phyloP scores from a whole-genome alignment of 106 monocot genomes.

The Dendrobium officinale region DNA sequence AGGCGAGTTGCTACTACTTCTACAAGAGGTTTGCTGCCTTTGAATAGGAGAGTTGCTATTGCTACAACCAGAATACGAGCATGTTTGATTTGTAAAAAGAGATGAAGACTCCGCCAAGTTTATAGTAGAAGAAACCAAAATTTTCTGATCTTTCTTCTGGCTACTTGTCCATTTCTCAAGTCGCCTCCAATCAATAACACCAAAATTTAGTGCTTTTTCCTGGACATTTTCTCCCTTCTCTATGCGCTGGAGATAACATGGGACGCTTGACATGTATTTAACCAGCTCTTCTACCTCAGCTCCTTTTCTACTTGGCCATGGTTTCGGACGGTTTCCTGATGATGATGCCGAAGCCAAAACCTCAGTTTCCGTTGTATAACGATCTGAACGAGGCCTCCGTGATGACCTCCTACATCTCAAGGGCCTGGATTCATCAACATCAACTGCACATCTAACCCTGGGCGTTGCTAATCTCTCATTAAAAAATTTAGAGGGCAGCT shows the following conservation, averaged over 20 bases:
- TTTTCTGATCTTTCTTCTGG: conserved; percentile 2
- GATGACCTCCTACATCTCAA: conserved; percentile 3
- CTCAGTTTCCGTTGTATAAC: not conserved
- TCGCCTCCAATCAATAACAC: conserved; percentile 58
- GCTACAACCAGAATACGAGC: conserved; percentile 14
- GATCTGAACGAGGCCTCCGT: not conserved
- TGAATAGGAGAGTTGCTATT: conserved; percentile 6
- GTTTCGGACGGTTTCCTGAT: conserved; percentile 7
- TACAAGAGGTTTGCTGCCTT: conserved; percentile 12
- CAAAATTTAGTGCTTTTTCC: conserved; percentile 58
- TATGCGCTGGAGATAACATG: conserved; percentile 8
- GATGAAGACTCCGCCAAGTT: conserved; percentile 12
- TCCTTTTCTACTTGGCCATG: conserved; percentile 25
- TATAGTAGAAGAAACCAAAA: conserved; percentile 11
- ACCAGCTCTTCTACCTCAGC: conserved; percentile 8
- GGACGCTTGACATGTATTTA: conserved; percentile 17
- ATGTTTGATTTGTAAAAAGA: conserved; percentile 11
- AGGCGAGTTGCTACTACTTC: conserved; percentile 5
- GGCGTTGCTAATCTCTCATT: conserved; percentile 1
- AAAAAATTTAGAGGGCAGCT: not conserved
- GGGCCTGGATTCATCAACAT: conserved; percentile 2
- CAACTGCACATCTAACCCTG: not conserved
- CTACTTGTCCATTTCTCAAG: conserved; percentile 49
- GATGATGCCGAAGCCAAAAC: not conserved
- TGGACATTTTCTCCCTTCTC: conserved; percentile 23